Evolutionary conservation across 2,329 filamentous ascomycete species (phyloP), one percentile per base, ranked within the genome.

Genomic region (Fusarium pseudonygamai): DNA sequence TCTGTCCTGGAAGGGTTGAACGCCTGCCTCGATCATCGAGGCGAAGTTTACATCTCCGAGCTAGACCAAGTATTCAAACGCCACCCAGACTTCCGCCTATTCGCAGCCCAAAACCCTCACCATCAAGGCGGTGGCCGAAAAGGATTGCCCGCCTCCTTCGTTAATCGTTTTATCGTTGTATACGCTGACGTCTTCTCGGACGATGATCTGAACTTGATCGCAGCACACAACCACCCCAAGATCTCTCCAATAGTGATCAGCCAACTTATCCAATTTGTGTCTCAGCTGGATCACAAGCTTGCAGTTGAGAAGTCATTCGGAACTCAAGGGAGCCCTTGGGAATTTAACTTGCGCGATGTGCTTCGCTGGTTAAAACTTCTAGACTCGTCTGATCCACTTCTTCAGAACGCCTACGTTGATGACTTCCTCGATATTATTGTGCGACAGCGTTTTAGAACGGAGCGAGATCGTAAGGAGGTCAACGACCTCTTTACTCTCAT

Each of bases 91-190:
- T 99, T 99, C 82, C 91, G 93, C n/a, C 89, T 99, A 1, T 99
- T 99, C 78, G 96, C 97, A 20, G 95, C 96, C 1, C 96, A 99
- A 80, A 99, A 99, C 79, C 96, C 96, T 14, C 96, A 99, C 82
- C 94, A 98, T 78, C 96, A 99, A 83, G 96, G 96, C 64, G 96
- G 96, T 72, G 96, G 96, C 15, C 90, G 96, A 76, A 99, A 99
- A 82, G 96, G 96, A 43, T 85, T 99, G 40, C 96, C 96, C 3
- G 93, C 93, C 64, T 98, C 96, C 2, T 99, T 99, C 78, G 96
- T 99, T 71, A 98, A 99, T 81, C 93, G 97, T 50, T 99, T 99
- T 81, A 96, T 97, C 42, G 96, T 99, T 24, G 97, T 99, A 0
- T 98, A 98, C 82, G 95, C 96, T 65, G 96, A 99, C 79, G 89